Evolutionary conservation across 1,284 basidiomycete genomes (phyloP).

Genomic region (Heterobasidion annosum): DNA sequence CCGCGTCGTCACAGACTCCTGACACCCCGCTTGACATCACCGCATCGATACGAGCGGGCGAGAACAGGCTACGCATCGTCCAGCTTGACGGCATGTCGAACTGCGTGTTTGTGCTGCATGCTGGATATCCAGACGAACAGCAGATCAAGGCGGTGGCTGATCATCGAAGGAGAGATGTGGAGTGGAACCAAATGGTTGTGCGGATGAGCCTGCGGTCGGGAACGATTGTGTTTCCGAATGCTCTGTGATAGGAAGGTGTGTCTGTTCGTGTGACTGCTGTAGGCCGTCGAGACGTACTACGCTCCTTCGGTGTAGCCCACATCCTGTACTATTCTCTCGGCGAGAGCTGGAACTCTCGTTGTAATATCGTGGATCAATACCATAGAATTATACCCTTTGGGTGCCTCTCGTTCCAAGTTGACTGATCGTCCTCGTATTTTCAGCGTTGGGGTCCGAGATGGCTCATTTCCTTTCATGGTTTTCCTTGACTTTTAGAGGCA

Average conservation of each 20-base stretch:
- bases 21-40: slow-evolving; percentile 29
- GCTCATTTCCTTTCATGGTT: too few relatives aligned
- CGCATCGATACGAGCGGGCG: slow-evolving; percentile 25
- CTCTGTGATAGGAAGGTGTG: not conserved
- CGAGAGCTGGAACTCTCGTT: too few relatives aligned
- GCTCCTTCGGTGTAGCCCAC: too few relatives aligned
- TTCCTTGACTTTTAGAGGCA: too few relatives aligned
- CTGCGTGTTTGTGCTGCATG: slow-evolving; percentile 33
- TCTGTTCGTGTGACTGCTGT: not conserved
- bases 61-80: slow-evolving; percentile 34
- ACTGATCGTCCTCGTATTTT: too few relatives aligned
- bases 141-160: not conserved
- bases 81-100: slow-evolving; percentile 32
- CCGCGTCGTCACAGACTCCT: slow-evolving; percentile 10
- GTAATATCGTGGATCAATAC: too few relatives aligned
- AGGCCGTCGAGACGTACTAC: too few relatives aligned
- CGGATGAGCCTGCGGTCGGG: not conserved
- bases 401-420: too few relatives aligned
- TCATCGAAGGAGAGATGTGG: not conserved
- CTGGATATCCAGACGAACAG: slow-evolving; percentile 7
- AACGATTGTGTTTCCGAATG: not conserved
- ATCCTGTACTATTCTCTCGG: too few relatives aligned
- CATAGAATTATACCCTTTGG: too few relatives aligned
- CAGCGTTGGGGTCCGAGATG: too few relatives aligned
- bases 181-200: not conserved